Conservation (phyloP, 1,139 yeast genomes). For the Geotrichum restrictum region DNA sequence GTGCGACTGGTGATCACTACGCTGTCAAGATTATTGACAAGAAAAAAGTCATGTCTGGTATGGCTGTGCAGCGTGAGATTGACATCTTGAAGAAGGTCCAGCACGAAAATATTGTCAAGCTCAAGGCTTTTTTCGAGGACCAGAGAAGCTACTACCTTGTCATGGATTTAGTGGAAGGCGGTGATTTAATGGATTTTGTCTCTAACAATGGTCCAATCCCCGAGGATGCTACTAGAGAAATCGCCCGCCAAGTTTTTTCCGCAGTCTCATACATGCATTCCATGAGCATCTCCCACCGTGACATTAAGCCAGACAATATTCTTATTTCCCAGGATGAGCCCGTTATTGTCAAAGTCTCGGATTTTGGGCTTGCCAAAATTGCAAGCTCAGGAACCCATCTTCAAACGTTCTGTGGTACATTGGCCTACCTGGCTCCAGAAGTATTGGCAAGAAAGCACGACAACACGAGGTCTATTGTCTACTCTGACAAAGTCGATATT, state of each 20-base stretch:
- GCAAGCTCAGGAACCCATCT: conserved; percentile 71
- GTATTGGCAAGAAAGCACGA: conserved; percentile 50
- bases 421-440: conserved; percentile 93
- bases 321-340: conserved; percentile 89
- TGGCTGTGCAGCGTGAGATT: conserved; percentile 84
- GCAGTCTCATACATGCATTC: conserved; percentile 86
- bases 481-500: conserved; percentile 86
- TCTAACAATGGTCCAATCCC: conserved; percentile 89
- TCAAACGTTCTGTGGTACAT: conserved; percentile 87
- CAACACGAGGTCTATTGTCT: conserved; percentile 33
- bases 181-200: conserved; percentile 95
- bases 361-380: conserved; percentile 84
- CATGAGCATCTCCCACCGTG: conserved; percentile 88
- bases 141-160: conserved; percentile 73
- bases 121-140: conserved; percentile 84
- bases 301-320: conserved; percentile 82
- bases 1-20: conserved; percentile 75
- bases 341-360: conserved; percentile 82
- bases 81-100: conserved; percentile 70
- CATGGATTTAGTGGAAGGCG: conserved; percentile 94
- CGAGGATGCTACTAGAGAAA: conserved; percentile 83
- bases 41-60: conserved; percentile 74
- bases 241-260: conserved; percentile 73
- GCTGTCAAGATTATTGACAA: conserved; percentile 90
- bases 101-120: conserved; percentile 79